Percentiles rank a stretch among this genome's conserved stretches.
These are phyloP conservation scores for Vicia villosa DNA, from an alignment of 306 rosid genomes.

Conservation along the genomic window DNA sequence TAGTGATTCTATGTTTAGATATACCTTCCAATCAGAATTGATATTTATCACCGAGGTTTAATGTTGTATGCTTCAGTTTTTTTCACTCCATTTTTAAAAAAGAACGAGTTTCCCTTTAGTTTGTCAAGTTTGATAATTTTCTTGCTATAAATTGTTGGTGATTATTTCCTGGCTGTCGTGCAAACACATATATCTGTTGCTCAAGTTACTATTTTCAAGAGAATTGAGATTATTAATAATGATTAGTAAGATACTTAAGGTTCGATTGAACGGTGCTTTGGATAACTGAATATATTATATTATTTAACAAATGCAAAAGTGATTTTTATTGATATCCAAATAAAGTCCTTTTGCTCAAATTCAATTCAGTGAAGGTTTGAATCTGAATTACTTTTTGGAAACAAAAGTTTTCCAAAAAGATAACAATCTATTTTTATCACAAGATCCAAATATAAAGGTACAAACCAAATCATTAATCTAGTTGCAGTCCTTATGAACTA, in stretches of 20 bases:
- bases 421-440: not conserved
- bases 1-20: slow-evolving; percentile 50
- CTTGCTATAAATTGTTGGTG: slow-evolving; percentile 7
- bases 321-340: not conserved
- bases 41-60: slow-evolving; percentile 45
- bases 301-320: not conserved
- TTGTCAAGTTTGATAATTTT: slow-evolving; percentile 7
- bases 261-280: not conserved
- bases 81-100: slow-evolving; percentile 6
- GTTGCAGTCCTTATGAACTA: slow-evolving; percentile 13
- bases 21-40: slow-evolving; percentile 48
- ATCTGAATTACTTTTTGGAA: not conserved
- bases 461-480: not conserved
- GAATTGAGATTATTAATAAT: not conserved
- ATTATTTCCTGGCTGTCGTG: not conserved
- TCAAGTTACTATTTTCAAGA: not conserved
- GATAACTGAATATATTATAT: no score
- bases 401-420: not conserved
- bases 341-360: not conserved
- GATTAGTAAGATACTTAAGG: not conserved
- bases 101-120: slow-evolving; percentile 34
- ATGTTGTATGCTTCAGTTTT: slow-evolving; percentile 52
- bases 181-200: slow-evolving; percentile 3
- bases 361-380: not conserved
- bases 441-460: not conserved